phyloP scores from a whole-genome alignment of 2,329 filamentous ascomycete genomes.

The Tricladium varicosporioides region DNA sequence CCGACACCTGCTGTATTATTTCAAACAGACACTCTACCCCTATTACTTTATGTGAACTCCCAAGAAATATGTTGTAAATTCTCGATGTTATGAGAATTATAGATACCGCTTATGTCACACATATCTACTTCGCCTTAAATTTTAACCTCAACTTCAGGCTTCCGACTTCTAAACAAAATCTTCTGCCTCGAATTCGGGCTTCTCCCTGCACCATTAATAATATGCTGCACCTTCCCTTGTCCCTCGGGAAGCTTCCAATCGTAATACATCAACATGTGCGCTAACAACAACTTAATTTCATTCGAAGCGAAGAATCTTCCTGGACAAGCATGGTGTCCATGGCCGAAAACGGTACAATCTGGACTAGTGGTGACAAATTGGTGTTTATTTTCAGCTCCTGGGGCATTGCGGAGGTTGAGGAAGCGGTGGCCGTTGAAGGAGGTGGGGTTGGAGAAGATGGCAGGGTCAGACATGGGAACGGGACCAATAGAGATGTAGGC shows the following conservation, averaged over 20 bases:
- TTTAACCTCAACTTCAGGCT: slow-evolving; percentile 8
- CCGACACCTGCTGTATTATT: too few species aligned
- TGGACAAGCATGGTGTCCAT: slow-evolving; percentile 43
- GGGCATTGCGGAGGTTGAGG: slow-evolving; percentile 18
- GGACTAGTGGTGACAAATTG: slow-evolving; percentile 37
- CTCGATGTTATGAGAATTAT: too few species aligned
- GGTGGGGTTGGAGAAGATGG: slow-evolving; percentile 9
- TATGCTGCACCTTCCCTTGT: slow-evolving; percentile 62
- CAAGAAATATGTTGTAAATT: too few species aligned
- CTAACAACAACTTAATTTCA: slow-evolving; percentile 38
- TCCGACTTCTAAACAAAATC: slow-evolving; percentile 12
- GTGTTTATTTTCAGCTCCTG: slow-evolving; percentile 28
- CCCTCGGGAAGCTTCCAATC: slow-evolving; percentile 58
- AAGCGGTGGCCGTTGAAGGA: slow-evolving; percentile 23
- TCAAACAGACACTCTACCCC: too few species aligned
- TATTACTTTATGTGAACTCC: too few species aligned
- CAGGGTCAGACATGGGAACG: slow-evolving; percentile 26
- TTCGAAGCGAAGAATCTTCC: slow-evolving; percentile 42
- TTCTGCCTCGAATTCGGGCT: slow-evolving; percentile 17
- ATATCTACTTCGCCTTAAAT: neutral
- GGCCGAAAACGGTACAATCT: slow-evolving; percentile 37
- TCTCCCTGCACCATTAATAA: slow-evolving; percentile 7
- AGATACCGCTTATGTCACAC: too few species aligned
- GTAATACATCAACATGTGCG: slow-evolving; percentile 35
- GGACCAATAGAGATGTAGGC: slow-evolving; percentile 8